Base-by-base conservation (phyloP, 2,329 filamentous ascomycete species). In the Sporothrix pseudoabietina region DNA sequence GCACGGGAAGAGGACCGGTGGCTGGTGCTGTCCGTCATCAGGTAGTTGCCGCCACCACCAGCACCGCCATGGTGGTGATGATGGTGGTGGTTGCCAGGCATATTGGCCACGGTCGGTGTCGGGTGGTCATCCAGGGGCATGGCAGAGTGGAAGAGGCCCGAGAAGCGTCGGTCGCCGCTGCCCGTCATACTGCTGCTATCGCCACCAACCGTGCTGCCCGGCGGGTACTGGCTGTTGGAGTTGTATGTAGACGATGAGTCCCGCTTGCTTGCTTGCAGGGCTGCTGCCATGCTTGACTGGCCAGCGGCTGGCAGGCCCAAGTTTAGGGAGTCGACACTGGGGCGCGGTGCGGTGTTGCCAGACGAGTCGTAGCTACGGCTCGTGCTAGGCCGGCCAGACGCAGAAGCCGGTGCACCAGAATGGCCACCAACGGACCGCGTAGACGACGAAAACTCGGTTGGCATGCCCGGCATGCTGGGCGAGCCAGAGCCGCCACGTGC, bases 131-230 rank as follows among this genome's bases (percentile, higher is more conserved):
- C 93, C 83, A 94, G 87, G 1, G 94, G 94, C 80, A 97, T 88
- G 5, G 94, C 94, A 0, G 94, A 97, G 75, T 93, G 93, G 83
- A 97, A 97, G 30, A 97, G 84, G 5, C 91, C 92, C 0, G 92
- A 94, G 77, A 88, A 91, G 57, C 91, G 89, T 54, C 85, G 72
- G 12, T 68, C 70, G 44, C 59, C 44, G 12, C 32, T 63, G 22
- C 30, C 26, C 47, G 35, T 68, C 49, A 9, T 55, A n/a, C 54
- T 68, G 57, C 44, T 57, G 44, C 30, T 71, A 52, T 26, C 30
- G 26, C 57, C 68, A 1, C 47, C 71, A 1, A 16, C 39, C 2
- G 59, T n/a, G n/a, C 57, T 85, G 44, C 80, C 80, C 14, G 87
- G 84, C 74, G 80, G 83, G 52, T 81, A 79, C 71, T 73, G 83